Base-by-base conservation (phyloP, 345 rosid species). In the Psidium friedrichsthalianum region DNA sequence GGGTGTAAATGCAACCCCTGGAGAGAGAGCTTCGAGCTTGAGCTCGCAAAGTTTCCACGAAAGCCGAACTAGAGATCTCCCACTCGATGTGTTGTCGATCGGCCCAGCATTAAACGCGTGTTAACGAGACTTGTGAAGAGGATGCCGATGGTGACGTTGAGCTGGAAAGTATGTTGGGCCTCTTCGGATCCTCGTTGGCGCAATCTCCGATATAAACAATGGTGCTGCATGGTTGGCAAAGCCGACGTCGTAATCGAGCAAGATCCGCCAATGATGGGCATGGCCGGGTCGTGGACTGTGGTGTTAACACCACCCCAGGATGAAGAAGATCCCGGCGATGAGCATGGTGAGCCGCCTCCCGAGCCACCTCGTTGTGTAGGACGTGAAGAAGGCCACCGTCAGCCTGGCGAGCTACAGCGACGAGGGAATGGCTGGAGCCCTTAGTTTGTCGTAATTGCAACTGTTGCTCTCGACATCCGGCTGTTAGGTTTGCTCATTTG, bases 221-320 rank as follows among this genome's bases (percentile, higher is more conserved):
- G n/a, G n/a, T n/a, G n/a, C n/a, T n/a, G n/a, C n/a, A n/a, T 97
- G 99, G 86, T 97, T 96, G 55, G 96, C 99, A 20, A 97, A 97
- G 22, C 99, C 99, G 58, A 96, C 98, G 1, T 99, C 99, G 83
- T 98, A 96, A 14, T 99, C 99, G 22, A 97, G 99, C 56, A 97
- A 89, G 56, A 97, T 92, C 89, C 99, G 84, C 1, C 99, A 25
- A 93, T 55, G 84, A 97, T 97, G 86, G 96, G 98, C 99, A 96
- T 96, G 86, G 95, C 96, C 20, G 96, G 91, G 88, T 97, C 85
- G 85, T 93, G 93, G 74, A 99, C 99, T 3, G 94, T 94, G 6
- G 94, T 59, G 61, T 97, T 97, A 97, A 87, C 21, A 84, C 80
- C 3, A 97, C 99, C 14, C 99, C 99, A 86, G 52, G 13, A 95